These are phyloP conservation scores for Phragmites australis DNA, from an alignment of 176 grass and related monocot species.

Conservation along the genomic window DNA sequence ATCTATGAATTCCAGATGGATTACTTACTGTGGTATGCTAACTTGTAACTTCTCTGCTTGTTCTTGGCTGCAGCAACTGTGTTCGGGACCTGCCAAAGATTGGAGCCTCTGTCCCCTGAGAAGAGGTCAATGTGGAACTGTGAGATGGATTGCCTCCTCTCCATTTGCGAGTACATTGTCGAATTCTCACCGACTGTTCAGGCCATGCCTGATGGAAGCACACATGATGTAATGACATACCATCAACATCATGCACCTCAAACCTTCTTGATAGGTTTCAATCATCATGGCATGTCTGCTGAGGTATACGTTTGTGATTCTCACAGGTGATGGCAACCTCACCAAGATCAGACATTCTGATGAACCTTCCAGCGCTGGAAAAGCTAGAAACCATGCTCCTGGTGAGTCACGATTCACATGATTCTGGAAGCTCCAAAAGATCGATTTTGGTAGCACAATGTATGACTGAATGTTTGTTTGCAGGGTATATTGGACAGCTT, in stretches of 20 bases:
- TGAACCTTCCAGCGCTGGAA: conserved; percentile 91
- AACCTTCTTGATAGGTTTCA: neutral
- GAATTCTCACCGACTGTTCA: conserved; percentile 70
- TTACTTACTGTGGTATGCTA: neutral
- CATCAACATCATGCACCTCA: neutral
- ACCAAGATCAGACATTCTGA: conserved; percentile 81
- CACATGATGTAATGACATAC: conserved; percentile 60
- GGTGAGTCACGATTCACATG: conserved; percentile 36
- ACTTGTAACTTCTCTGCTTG: neutral
- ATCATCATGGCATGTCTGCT: conserved; percentile 19
- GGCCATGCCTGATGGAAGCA: conserved; percentile 74
- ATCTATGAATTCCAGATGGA: neutral
- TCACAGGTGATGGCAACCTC: conserved; percentile 81
- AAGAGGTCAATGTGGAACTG: conserved; percentile 93
- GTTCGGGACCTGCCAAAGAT: conserved; percentile 77
- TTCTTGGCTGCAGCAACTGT: conserved; percentile 66
- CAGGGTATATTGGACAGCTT: conserved; percentile 94
- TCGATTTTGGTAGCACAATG: neutral
- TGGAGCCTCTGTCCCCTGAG: conserved; percentile 67
- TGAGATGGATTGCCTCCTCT: conserved; percentile 97
- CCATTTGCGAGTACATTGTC: conserved; percentile 89
- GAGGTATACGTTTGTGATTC: conserved; percentile 6
- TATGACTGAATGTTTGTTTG: conserved; percentile 21
- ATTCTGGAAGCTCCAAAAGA: neutral
- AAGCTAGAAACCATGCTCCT: conserved; percentile 95